Conservation (phyloP, 23 red algal genomes). For the Gracilariopsis chorda region DNA sequence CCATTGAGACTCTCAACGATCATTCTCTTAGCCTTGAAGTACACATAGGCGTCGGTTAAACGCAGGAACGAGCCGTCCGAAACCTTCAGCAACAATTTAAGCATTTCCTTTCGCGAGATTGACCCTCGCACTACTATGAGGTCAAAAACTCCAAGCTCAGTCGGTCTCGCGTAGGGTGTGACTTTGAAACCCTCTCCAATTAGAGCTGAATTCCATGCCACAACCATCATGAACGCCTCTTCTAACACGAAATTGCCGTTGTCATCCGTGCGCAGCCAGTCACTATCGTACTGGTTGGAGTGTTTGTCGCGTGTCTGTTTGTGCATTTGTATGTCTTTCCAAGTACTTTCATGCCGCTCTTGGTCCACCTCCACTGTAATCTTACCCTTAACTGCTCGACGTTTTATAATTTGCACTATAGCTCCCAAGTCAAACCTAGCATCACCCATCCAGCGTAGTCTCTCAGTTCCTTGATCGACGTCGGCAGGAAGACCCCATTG, state of each 20-base stretch:
- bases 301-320: neutral
- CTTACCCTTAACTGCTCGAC: neutral
- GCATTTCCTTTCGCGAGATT: conserved; percentile 8
- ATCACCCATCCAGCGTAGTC: conserved; percentile 24
- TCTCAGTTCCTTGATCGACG: conserved; percentile 47
- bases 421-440: conserved; percentile 20
- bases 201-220: conserved; percentile 31
- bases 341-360: neutral
- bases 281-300: neutral
- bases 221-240: conserved; percentile 27
- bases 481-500: conserved; percentile 54
- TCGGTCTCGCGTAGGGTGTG: conserved; percentile 2
- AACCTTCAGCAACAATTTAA: neutral
- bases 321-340: neutral
- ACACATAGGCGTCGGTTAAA: neutral
- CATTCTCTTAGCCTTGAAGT: conserved; percentile 29
- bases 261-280: neutral
- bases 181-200: conserved; percentile 9
- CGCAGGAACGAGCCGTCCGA: conserved; percentile 19
- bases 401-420: neutral
- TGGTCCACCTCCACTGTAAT: conserved; percentile 8
- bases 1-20: conserved; percentile 15
- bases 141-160: conserved; percentile 23
- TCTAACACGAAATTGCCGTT: conserved; percentile 21
- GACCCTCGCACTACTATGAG: neutral